Base-by-base conservation (phyloP, 2,329 filamentous ascomycete species). In the Colletotrichum acutatum region DNA sequence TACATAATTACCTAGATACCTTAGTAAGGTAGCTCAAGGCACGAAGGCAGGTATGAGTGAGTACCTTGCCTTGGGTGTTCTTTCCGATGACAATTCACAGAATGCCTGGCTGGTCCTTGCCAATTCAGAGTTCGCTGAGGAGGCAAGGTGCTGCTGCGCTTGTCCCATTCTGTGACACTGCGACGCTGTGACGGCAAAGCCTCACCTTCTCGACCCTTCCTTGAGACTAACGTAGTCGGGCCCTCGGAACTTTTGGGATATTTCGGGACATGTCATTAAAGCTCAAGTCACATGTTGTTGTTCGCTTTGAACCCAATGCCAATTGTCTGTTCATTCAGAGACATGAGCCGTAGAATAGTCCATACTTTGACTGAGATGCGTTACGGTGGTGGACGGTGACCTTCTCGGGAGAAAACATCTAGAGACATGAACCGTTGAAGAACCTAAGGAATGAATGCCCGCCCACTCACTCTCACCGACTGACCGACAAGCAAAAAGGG, bases 151-250 rank as follows among this genome's bases (percentile, higher is more conserved):
- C 56, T 56, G 34, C 56, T 37, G 30, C 66, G 71, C 71, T 73
- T 73, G 61, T 65, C 60, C 66, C 60, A 34, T 72, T 66, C 66
- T 61, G 71, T 70, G 42, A 72, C 70, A 56, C 60, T 72, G 66
- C 66, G 49, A 73, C 71, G 66, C 71, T 73, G 66, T 59, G 66
- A 72, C 70, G n/a, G 46, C 28, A 56, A 70, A 46, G 60, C 70
- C 42, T 66, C 56, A 63, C 49, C 66, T 65, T 70, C 32, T 73
- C 56, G 71, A 73, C 30, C 56, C 37, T 63, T 61, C 37, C 49
- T 46, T 34, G 34, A 46, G 58, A 62, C 56, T 58, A 73, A 58
- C 49, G 30, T 37, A 4, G 24, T 37, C 22, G 54, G 24, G 24
- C 24, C 32, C 62, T 56, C 52, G 24, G 53, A 22, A 19, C n/a